Conservation (phyloP, 208 protist species). For the Wallacemonas collosoma region DNA sequence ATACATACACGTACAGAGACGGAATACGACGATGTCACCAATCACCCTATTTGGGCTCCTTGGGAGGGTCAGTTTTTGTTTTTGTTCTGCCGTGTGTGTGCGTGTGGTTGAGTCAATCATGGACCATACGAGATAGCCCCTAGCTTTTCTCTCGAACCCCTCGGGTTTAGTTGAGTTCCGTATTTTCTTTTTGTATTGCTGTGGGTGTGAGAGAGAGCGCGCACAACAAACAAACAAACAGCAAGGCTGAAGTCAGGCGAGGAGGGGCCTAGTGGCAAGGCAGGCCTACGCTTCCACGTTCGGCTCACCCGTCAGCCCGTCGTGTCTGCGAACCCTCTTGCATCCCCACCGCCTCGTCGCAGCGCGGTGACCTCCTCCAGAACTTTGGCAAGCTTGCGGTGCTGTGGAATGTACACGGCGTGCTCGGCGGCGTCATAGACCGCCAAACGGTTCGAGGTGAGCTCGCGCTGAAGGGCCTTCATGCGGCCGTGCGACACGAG, state of each 20-base stretch:
- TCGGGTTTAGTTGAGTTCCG: background rate
- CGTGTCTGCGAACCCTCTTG: constrained; percentile 12
- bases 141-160: background rate
- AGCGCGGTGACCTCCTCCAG: constrained; percentile 69
- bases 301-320: background rate
- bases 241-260: too few relatives aligned
- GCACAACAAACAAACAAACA: too few relatives aligned
- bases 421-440: constrained; percentile 76
- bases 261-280: too few relatives aligned
- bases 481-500: constrained; percentile 74
- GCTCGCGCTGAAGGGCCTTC: constrained; percentile 69
- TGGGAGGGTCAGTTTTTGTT: too few relatives aligned
- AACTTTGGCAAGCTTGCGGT: constrained; percentile 47
- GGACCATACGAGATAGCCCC: background rate
- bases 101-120: too few relatives aligned
- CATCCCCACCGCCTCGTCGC: constrained; percentile 26
- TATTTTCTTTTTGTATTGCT: constrained; percentile 2
- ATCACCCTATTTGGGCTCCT: too few relatives aligned
- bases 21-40: too few relatives aligned
- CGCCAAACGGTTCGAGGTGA: constrained; percentile 84
- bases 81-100: too few relatives aligned
- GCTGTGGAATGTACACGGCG: constrained; percentile 74
- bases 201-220: background rate
- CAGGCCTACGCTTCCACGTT: too few relatives aligned
- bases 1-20: too few relatives aligned